Percentiles rank a stretch among this genome's conserved stretches.
Conservation (phyloP, 768 basidiomycete species). For the Panellus pusillus region DNA sequence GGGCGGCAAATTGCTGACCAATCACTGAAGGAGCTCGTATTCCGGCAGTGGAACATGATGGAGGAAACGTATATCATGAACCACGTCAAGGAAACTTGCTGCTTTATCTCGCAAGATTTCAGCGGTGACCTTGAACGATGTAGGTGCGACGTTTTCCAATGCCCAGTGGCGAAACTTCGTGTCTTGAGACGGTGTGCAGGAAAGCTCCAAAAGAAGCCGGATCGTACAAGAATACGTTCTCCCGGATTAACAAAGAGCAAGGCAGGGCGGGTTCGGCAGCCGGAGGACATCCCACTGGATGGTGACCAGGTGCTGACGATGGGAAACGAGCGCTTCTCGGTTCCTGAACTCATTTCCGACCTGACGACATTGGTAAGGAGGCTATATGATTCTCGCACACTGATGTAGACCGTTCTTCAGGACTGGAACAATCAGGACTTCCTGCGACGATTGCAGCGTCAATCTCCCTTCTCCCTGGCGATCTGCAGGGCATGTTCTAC, state of each 20-base stretch:
- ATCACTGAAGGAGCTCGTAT: constrained; percentile 93
- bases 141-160: constrained; percentile 39
- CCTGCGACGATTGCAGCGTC: constrained; percentile 72
- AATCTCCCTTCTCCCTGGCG: constrained; percentile 73
- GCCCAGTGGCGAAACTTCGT: too few relatives aligned
- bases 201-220: constrained; percentile 55
- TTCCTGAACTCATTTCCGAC: constrained; percentile 90
- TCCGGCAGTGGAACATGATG: constrained; percentile 98
- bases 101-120: constrained; percentile 80
- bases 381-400: constrained; percentile 12
- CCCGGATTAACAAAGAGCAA: constrained; percentile 78
- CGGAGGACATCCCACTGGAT: constrained; percentile 53
- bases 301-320: constrained; percentile 75
- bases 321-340: constrained; percentile 89
- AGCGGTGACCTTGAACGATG: constrained; percentile 71
- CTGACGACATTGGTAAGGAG: constrained; percentile 80
- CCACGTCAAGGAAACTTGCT: constrained; percentile 87
- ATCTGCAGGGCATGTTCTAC: constrained; percentile 94
- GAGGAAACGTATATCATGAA: constrained; percentile 95
- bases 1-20: constrained; percentile 93
- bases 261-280: constrained; percentile 53
- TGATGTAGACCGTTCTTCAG: constrained; percentile 33
- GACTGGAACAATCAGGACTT: constrained; percentile 80
- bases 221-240: constrained; percentile 89
- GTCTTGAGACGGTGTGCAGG: constrained; percentile 33